Evolutionary conservation across 2,329 filamentous ascomycete species (phyloP), one percentile per base, ranked within the genome.

Genomic region (Emmonsiellopsis sp.): DNA sequence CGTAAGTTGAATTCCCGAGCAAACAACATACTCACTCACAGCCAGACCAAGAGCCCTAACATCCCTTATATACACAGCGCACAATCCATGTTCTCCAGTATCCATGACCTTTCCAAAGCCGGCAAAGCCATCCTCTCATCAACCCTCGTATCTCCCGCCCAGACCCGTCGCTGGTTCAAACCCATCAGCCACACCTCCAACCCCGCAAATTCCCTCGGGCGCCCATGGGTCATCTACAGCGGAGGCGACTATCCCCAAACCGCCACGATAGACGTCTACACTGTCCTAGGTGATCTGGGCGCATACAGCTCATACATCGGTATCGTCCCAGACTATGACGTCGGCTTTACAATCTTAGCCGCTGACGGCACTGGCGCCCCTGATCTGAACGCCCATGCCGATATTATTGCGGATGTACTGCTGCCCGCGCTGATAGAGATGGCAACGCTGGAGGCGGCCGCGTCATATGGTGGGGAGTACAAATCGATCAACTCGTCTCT

Each of bases 141-240:
- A 3, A 64, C 62, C 0, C 63, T 74, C 8, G 60, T 74, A 3
- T 30, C 60, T 13, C 38, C 54, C 3, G 59, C 64, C 16, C 60
- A 64, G 45, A 73, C 69, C 15, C 62, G 66, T 6, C 64, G 62
- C 43, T 74, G 71, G 72, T 58, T 74, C 35, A 70, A 73, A 51
- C 72, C 71, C 0, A 64, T 65, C 6, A 58, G 68, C 2, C 68
- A 70, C 58, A 73, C 68, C 1, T 65, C 66, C 1, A 63, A 62
- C 3, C 56, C 66, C 0, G 56, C 62, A 3, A 68, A 67, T 53
- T 64, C 68, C 2, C 52, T 69, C n/a, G 70, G 72, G 9, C 56
- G 57, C 6, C 63, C 65, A 2, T 73, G 68, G 66, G 65, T 71
- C 49, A 72, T 73, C 41, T 68, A 61, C 55, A 57, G 55, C 37